Percentiles rank a stretch among this genome's conserved stretches.
Evolutionary conservation across 345 rosid species (phyloP).

Genomic region (Acer saccharum): DNA sequence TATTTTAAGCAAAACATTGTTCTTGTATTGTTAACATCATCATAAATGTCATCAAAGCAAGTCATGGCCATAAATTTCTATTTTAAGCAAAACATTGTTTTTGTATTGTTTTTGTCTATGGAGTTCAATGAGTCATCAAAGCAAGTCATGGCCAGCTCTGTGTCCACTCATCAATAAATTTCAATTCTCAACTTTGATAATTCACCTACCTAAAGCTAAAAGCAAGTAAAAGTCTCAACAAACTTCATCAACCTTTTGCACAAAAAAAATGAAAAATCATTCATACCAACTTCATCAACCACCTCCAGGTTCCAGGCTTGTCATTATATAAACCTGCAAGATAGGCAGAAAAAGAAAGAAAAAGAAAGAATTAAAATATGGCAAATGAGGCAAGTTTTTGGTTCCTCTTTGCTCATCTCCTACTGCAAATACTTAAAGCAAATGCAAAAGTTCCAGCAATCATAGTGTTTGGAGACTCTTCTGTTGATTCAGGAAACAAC

Average conservation of each 20-base stretch:
- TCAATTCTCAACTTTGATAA: neutral
- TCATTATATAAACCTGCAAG: neutral
- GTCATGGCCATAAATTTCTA: neutral
- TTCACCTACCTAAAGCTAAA: constrained; percentile 7
- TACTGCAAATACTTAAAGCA: constrained; percentile 32
- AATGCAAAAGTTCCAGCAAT: constrained; percentile 55
- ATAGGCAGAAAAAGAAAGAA: neutral
- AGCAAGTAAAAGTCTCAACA: constrained; percentile 33
- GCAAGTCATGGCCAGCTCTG: neutral
- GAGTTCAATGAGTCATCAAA: neutral
- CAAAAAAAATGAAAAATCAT: neutral
- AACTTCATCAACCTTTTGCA: constrained; percentile 24
- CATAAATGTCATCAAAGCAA: no score
- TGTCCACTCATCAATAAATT: neutral
- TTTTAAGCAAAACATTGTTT: neutral
- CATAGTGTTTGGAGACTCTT: constrained; percentile 79
- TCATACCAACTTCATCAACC: constrained; percentile 41
- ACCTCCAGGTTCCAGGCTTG: constrained; percentile 1
- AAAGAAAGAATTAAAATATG: constrained; percentile 33
- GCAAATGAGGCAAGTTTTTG: constrained; percentile 20
- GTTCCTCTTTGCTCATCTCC: constrained; percentile 32
- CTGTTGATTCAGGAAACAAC: constrained; percentile 86
- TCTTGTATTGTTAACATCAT: neutral
- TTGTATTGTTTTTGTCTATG: neutral
- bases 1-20: constrained; percentile 2